Conservation (phyloP, 2,329 filamentous ascomycete genomes). For the Trichoderma cornu-damae region DNA sequence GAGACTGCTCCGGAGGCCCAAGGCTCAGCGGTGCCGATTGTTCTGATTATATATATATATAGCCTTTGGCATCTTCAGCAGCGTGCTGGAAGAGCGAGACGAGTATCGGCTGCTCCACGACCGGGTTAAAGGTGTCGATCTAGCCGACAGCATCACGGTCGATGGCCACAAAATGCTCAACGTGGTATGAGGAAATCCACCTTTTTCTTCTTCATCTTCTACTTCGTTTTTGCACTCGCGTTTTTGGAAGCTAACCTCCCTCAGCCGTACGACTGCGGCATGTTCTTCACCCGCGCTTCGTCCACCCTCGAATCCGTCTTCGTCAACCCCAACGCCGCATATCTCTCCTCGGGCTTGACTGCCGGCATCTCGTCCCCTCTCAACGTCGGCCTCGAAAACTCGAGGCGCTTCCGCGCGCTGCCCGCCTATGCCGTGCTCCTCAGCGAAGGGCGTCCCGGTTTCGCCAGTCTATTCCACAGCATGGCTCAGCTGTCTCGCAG, state of each 20-base stretch:
- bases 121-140: slow-evolving; percentile 60
- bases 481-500: slow-evolving; percentile 67
- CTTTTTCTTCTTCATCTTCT: neutral
- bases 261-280: slow-evolving; percentile 82
- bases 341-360: slow-evolving; percentile 50
- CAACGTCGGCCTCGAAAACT: slow-evolving; percentile 87
- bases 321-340: slow-evolving; percentile 79
- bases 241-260: slow-evolving; percentile 6
- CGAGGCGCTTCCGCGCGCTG: slow-evolving; percentile 82
- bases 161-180: slow-evolving; percentile 93
- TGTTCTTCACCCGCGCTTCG: slow-evolving; percentile 72
- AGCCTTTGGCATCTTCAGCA: slow-evolving; percentile 81
- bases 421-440: slow-evolving; percentile 78
- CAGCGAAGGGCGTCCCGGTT: slow-evolving; percentile 66
- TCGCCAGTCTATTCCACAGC: slow-evolving; percentile 62
- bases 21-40: neutral
- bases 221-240: neutral
- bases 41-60: neutral
- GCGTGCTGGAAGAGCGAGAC: slow-evolving; percentile 52
- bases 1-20: too few relatives aligned
- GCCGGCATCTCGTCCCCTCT: slow-evolving; percentile 67
- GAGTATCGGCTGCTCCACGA: slow-evolving; percentile 52
- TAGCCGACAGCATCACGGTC: slow-evolving; percentile 81
- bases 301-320: slow-evolving; percentile 59
- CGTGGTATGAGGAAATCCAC: slow-evolving; percentile 50